phyloP scores from a whole-genome alignment of 192 early-diverging fungal species.

The Coemansia sp. region DNA sequence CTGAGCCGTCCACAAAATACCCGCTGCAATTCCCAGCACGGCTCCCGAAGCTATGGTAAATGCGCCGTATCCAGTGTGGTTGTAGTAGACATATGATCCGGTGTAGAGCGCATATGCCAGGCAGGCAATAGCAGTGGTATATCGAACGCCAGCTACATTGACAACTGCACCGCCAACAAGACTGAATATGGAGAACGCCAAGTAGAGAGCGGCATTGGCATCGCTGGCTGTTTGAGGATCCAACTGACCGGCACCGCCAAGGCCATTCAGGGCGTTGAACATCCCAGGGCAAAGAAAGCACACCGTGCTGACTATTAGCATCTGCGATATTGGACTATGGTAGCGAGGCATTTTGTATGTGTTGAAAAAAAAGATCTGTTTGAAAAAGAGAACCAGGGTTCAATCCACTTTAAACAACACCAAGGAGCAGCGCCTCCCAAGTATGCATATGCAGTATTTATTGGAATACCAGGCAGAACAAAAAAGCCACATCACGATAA shows the following conservation, averaged over 20 bases:
- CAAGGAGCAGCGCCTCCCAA: too few species aligned
- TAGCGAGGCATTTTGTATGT: conserved; percentile 29
- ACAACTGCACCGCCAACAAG: conserved; percentile 74
- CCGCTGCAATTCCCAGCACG: conserved; percentile 74
- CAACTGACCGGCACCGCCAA: conserved; percentile 68
- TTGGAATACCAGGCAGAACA: too few species aligned
- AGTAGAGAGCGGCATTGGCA: conserved; percentile 72
- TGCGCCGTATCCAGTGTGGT: conserved; percentile 55
- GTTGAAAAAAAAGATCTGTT: not conserved
- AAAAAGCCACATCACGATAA: too few species aligned
- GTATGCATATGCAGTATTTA: too few species aligned
- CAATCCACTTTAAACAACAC: too few species aligned
- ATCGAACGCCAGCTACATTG: conserved; percentile 72
- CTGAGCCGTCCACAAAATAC: conserved; percentile 68
- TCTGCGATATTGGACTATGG: conserved; percentile 64
- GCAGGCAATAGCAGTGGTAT: conserved; percentile 63
- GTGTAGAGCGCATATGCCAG: conserved; percentile 70
- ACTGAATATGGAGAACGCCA: conserved; percentile 71
- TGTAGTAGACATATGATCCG: conserved; percentile 67
- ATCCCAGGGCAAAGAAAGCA: conserved; percentile 79
- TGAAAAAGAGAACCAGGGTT: not conserved
- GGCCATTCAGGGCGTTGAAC: conserved; percentile 67
- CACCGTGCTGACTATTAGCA: conserved; percentile 65
- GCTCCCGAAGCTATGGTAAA: conserved; percentile 71
- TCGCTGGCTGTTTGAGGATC: conserved; percentile 60